phyloP scores from a whole-genome alignment of 2,329 filamentous ascomycete genomes.

The Juglanconis sp. region DNA sequence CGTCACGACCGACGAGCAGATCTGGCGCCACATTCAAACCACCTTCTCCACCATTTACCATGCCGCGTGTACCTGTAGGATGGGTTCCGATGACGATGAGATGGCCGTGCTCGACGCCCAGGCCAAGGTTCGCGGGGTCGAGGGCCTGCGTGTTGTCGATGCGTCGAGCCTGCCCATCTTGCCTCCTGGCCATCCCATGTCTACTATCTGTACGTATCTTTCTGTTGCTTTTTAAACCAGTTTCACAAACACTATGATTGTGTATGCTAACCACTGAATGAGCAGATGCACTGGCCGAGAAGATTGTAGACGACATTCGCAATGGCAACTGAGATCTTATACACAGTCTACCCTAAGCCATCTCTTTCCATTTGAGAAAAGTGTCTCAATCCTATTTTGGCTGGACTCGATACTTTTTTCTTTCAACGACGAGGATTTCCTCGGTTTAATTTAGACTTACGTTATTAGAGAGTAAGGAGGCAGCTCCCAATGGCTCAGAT shows the following conservation, averaged over 20 bases:
- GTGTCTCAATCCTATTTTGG: too few species aligned
- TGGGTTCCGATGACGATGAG: constrained; percentile 25
- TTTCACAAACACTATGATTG: too few species aligned
- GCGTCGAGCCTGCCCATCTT: not conserved
- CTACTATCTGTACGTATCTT: not conserved
- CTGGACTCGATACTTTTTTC: too few species aligned
- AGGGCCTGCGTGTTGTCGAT: constrained; percentile 8
- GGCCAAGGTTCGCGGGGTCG: constrained; percentile 4
- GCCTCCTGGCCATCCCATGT: constrained; percentile 7
- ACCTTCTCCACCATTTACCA: constrained; percentile 31
- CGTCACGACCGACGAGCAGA: constrained; percentile 32
- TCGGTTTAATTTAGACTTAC: too few species aligned
- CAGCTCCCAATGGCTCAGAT: too few species aligned
- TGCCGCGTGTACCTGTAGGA: constrained; percentile 32
- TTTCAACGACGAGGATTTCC: too few species aligned
- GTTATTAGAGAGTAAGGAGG: too few species aligned
- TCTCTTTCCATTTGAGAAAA: too few species aligned
- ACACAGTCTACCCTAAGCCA: too few species aligned
- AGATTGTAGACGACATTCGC: constrained; percentile 1
- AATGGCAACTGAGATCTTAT: not conserved
- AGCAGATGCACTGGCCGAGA: constrained; percentile 1
- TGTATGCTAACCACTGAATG: not conserved
- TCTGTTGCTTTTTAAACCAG: too few species aligned
- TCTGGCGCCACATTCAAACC: constrained; percentile 26
- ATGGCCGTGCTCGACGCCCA: constrained; percentile 1